Percentiles rank a stretch among this genome's conserved stretches.
Conservation (phyloP, 2,329 filamentous ascomycete species). For the Rutstroemia sp. region DNA sequence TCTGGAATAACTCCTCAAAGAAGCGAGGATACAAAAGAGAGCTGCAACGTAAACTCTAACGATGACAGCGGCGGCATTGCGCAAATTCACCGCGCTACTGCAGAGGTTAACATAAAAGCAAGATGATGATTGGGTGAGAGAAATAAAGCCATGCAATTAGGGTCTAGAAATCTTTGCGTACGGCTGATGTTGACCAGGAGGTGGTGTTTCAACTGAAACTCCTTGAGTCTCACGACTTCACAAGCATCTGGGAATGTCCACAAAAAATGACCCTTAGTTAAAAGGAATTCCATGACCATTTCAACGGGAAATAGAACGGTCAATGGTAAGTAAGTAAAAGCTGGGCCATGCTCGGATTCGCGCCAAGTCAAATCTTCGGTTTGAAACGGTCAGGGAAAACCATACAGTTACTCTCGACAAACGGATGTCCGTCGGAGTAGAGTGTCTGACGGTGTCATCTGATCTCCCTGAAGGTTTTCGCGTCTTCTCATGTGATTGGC, state of each 20-base stretch:
- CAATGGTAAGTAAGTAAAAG: too few relatives aligned
- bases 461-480: too few relatives aligned
- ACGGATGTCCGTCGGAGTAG: too few relatives aligned
- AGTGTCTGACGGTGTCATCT: too few relatives aligned
- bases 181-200: neutral
- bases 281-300: neutral
- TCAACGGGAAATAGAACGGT: too few relatives aligned
- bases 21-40: neutral
- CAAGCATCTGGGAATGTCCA: neutral
- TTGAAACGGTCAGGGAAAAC: too few relatives aligned
- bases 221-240: constrained; percentile 1
- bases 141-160: neutral
- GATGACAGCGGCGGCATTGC: constrained; percentile 1
- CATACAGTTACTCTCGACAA: too few relatives aligned
- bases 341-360: too few relatives aligned
- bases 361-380: too few relatives aligned
- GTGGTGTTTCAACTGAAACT: constrained; percentile 11
- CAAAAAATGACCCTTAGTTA: neutral
- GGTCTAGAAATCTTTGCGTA: neutral
- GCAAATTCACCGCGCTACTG: neutral
- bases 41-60: constrained; percentile 11
- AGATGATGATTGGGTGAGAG: neutral
- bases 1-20: constrained; percentile 5
- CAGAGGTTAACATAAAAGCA: neutral
- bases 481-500: too few relatives aligned